These are phyloP conservation scores for Metschnikowia amazonensis DNA, from an alignment of 805 yeast genomes.

Conservation along the genomic window DNA sequence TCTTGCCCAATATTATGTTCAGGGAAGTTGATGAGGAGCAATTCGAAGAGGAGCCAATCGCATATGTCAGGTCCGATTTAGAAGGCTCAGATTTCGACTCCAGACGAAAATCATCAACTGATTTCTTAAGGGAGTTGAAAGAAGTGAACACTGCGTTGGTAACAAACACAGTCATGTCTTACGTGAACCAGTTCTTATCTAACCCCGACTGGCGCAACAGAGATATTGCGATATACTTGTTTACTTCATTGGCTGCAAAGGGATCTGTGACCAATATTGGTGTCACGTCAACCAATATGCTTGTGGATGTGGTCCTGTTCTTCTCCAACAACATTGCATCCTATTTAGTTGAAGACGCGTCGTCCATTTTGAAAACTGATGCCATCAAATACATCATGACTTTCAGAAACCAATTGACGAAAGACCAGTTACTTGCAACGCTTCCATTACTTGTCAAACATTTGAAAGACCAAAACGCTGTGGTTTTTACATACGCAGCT, in stretches of 20 bases:
- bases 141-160: slow-evolving; percentile 70
- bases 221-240: slow-evolving; percentile 81
- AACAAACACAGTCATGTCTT: slow-evolving; percentile 69
- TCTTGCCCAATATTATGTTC: slow-evolving; percentile 82
- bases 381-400: slow-evolving; percentile 87
- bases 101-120: slow-evolving; percentile 89
- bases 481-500: slow-evolving; percentile 90
- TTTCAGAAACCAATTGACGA: slow-evolving; percentile 89
- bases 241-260: slow-evolving; percentile 86
- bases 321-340: slow-evolving; percentile 78
- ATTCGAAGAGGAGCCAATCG: slow-evolving; percentile 96
- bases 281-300: slow-evolving; percentile 76
- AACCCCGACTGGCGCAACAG: slow-evolving; percentile 72
- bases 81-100: slow-evolving; percentile 95
- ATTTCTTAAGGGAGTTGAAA: slow-evolving; percentile 81
- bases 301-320: slow-evolving; percentile 83
- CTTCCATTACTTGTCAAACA: slow-evolving; percentile 75
- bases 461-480: slow-evolving; percentile 57
- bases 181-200: slow-evolving; percentile 62
- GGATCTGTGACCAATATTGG: slow-evolving; percentile 86
- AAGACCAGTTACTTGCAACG: slow-evolving; percentile 73
- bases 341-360: slow-evolving; percentile 62
- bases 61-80: slow-evolving; percentile 84
- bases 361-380: slow-evolving; percentile 83
- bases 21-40: slow-evolving; percentile 87